Conservation (phyloP, 495 filamentous ascomycete species). For the Neurospora tetrasperma region DNA sequence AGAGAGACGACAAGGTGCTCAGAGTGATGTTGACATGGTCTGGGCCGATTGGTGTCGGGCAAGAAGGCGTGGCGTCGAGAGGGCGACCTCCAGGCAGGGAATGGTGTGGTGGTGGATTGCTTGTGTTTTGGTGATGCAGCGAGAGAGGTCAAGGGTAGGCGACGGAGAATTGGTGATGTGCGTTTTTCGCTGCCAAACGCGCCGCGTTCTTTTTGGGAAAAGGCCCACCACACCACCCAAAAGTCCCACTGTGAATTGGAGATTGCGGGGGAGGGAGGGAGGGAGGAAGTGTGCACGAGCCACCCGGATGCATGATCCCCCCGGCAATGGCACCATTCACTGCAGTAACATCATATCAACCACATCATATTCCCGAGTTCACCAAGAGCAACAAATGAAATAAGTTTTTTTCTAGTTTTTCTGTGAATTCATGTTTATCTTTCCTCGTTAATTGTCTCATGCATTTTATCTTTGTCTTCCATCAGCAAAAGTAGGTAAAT, state of each 20-base stretch:
- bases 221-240: background rate
- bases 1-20: background rate
- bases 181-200: background rate
- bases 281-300: background rate
- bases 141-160: background rate
- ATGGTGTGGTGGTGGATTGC: background rate
- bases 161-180: background rate
- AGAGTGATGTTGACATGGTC: background rate
- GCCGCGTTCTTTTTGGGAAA: background rate
- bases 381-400: background rate
- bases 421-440: background rate
- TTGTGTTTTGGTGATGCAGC: background rate
- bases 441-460: background rate
- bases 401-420: background rate
- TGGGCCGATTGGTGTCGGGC: background rate
- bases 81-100: background rate
- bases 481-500: background rate
- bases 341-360: background rate
- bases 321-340: background rate
- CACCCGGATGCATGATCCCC: background rate
- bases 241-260: background rate
- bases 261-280: background rate
- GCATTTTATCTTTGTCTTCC: background rate
- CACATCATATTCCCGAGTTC: background rate
- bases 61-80: background rate